Conservation (phyloP, 164 flowering plant genomes). For the Nymphaea thermarum region DNA sequence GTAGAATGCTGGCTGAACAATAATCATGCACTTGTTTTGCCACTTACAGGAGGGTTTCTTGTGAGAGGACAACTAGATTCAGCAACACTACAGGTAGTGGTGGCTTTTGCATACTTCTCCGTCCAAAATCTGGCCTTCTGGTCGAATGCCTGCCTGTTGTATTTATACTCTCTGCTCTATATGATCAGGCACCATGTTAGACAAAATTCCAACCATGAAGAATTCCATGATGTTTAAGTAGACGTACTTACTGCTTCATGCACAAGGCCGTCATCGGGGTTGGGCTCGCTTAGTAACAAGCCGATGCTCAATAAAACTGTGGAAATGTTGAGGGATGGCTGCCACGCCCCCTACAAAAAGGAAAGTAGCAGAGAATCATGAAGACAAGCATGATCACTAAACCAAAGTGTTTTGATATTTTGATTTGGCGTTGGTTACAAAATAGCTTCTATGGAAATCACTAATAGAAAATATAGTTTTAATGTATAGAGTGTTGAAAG, state of each 20-base stretch:
- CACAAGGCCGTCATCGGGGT: conserved; percentile 94
- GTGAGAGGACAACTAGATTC: conserved; percentile 12
- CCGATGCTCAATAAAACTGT: conserved; percentile 76
- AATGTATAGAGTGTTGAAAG: no score
- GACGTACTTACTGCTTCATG: conserved; percentile 62
- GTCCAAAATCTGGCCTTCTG: conserved; percentile 76
- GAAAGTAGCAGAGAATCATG: not conserved
- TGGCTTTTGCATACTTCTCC: conserved; percentile 47
- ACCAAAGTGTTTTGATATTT: not conserved
- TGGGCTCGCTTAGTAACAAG: conserved; percentile 73
- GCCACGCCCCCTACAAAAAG: conserved; percentile 77
- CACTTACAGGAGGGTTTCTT: conserved; percentile 15
- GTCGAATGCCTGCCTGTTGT: conserved; percentile 65
- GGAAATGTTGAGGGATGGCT: conserved; percentile 83
- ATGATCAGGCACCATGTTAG: conserved; percentile 6
- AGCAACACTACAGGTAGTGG: conserved; percentile 17
- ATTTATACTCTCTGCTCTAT: conserved; percentile 87
- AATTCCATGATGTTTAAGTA: not conserved
- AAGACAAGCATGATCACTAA: not conserved
- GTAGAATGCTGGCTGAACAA: not conserved
- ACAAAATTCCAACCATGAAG: not conserved
- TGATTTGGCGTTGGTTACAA: not conserved
- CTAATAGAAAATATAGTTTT: not conserved
- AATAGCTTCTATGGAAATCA: not conserved
- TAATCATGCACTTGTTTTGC: not conserved